A percentile compares a stretch with the other conserved stretches of the same genome.
These are phyloP conservation scores for Saccharomycopsis sp. DNA, from an alignment of 805 yeast genomes.

Conservation along the genomic window DNA sequence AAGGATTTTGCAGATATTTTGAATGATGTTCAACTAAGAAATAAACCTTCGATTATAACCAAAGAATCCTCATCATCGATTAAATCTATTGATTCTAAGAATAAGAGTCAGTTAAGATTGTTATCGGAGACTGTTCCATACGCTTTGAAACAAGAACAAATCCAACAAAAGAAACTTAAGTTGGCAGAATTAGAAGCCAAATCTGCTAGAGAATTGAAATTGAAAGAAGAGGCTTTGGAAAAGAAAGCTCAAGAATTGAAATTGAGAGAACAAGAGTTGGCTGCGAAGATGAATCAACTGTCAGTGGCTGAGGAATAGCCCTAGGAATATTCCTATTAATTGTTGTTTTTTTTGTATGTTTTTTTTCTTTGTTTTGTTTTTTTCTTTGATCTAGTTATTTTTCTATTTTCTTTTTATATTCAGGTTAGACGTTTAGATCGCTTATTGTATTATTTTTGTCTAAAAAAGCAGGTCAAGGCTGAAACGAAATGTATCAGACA, in stretches of 20 bases:
- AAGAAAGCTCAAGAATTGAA: constrained; percentile 68
- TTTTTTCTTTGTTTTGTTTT: no score
- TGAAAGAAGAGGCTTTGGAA: constrained; percentile 70
- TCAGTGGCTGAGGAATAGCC: constrained; percentile 4
- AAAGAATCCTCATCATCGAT: constrained; percentile 4
- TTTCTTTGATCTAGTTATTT: no score
- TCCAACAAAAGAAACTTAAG: constrained; percentile 68
- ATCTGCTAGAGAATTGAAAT: constrained; percentile 65
- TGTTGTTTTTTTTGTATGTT: no score
- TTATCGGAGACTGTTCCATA: constrained; percentile 84
- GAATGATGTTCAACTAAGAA: constrained; percentile 7
- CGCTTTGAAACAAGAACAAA: constrained; percentile 67
- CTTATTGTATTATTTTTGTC: no score
- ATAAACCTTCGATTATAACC: constrained; percentile 7
- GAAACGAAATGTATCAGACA: background rate
- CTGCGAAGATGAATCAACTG: constrained; percentile 12
- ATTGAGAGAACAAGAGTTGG: constrained; percentile 41
- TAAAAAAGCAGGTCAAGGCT: background rate
- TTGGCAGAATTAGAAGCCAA: constrained; percentile 74
- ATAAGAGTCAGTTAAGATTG: constrained; percentile 55
- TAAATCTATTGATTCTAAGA: constrained; percentile 21
- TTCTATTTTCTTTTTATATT: no score
- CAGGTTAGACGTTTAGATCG: no score
- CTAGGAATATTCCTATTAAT: background rate
- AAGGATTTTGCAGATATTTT: constrained; percentile 21